Evolutionary conservation across 1,284 basidiomycete genomes (phyloP).

Genomic region (Chondrostereum purpureum): DNA sequence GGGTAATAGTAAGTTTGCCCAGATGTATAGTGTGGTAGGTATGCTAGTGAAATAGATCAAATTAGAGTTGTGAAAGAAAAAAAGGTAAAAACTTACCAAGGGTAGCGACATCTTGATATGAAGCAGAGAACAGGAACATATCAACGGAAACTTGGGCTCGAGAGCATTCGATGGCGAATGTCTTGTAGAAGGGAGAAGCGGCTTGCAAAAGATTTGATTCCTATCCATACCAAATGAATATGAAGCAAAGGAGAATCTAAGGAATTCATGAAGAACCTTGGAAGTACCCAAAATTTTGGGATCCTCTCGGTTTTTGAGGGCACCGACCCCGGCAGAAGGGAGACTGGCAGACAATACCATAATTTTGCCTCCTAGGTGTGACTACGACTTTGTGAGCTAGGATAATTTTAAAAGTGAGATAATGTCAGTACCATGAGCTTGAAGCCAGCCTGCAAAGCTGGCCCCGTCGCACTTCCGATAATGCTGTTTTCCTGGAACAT

Average conservation of each 20-base stretch:
- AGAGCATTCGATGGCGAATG: constrained; percentile 98
- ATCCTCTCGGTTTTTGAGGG: constrained; percentile 95
- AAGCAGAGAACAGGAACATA: constrained; percentile 96
- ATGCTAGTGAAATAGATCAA: constrained; percentile 47
- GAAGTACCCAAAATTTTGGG: constrained; percentile 92
- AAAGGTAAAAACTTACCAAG: constrained; percentile 45
- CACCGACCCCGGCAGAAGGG: constrained; percentile 85
- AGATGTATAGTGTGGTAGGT: constrained; percentile 94
- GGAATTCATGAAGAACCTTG: constrained; percentile 53
- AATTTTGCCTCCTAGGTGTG: constrained; percentile 94
- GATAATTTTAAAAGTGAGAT: constrained; percentile 3
- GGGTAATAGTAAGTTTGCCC: constrained; percentile 99
- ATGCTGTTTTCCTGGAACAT: constrained; percentile 96
- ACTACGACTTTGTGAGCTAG: constrained; percentile 20
- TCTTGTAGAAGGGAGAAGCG: constrained; percentile 95
- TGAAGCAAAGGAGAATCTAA: not conserved
- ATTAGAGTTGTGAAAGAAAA: constrained; percentile 4
- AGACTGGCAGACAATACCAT: constrained; percentile 84
- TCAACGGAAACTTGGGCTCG: constrained; percentile 96
- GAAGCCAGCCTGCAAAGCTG: constrained; percentile 92
- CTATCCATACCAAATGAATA: constrained; percentile 25
- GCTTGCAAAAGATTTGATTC: constrained; percentile 86
- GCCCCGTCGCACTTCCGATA: constrained; percentile 92
- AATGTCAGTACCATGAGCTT: constrained; percentile 71
- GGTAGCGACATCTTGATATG: constrained; percentile 94